phyloP scores from a whole-genome alignment of 1,284 basidiomycete genomes.

The Fomitopsis pinicola region DNA sequence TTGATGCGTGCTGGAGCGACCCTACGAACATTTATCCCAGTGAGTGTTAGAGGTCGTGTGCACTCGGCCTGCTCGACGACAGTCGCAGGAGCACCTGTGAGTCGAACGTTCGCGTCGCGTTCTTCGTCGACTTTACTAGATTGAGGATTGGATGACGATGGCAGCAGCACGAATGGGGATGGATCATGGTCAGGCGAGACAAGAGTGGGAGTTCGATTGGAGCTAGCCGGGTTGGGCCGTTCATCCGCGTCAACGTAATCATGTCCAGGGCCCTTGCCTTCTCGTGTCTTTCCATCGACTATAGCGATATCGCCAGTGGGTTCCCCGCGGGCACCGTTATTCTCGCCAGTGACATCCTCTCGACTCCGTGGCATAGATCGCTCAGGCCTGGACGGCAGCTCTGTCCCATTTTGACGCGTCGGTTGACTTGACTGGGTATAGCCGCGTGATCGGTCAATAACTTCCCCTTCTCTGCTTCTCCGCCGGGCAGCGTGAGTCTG shows the following conservation, averaged over 20 bases:
- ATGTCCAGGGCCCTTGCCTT: background rate
- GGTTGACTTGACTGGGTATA: background rate
- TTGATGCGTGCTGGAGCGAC: background rate
- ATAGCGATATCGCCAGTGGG: background rate
- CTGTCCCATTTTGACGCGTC: background rate
- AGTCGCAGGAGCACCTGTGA: background rate
- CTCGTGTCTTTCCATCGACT: background rate
- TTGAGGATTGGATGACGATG: background rate
- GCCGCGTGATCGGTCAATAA: background rate
- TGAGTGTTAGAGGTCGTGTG: background rate
- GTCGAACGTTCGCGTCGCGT: background rate
- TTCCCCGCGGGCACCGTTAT: background rate
- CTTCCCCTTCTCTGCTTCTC: background rate
- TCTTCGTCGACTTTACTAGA: background rate
- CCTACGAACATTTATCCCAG: background rate
- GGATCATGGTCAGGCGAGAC: background rate
- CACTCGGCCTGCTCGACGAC: background rate
- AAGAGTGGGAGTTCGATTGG: background rate
- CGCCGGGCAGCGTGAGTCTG: background rate
- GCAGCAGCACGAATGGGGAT: background rate
- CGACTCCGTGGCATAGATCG: background rate
- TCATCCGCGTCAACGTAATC: background rate
- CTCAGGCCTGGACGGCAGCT: background rate
- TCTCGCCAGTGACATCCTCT: background rate
- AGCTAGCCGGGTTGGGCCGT: background rate